These are phyloP conservation scores for Solanum chaucha DNA, from an alignment of 257 asterid genomes.

Conservation along the genomic window DNA sequence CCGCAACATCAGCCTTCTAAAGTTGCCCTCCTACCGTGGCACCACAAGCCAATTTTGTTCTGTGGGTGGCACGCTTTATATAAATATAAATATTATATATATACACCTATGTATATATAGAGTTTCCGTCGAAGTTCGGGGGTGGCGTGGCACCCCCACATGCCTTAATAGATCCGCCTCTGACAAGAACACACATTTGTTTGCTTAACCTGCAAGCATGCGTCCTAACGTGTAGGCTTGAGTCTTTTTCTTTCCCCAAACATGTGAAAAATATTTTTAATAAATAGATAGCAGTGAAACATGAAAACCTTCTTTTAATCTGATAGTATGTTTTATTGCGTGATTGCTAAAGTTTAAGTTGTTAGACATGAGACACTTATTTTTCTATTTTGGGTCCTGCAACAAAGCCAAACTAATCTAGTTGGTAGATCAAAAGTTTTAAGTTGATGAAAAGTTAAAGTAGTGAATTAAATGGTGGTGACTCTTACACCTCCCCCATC, in stretches of 20 bases:
- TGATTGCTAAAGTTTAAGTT: not conserved
- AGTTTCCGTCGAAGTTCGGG: too few species aligned
- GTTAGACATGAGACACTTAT: not conserved
- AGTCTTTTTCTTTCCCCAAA: not conserved
- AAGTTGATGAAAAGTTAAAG: not conserved
- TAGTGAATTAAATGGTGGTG: not conserved
- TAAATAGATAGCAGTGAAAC: not conserved
- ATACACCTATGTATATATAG: too few species aligned
- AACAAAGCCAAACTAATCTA: not conserved
- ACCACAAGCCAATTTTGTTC: too few species aligned
- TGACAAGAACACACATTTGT: not conserved
- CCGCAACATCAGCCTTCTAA: too few species aligned
- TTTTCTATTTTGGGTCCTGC: not conserved
- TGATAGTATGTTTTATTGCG: not conserved
- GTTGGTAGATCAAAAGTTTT: not conserved
- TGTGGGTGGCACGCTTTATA: too few species aligned
- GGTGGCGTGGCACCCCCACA: too few species aligned
- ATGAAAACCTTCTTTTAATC: not conserved
- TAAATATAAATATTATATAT: too few species aligned
- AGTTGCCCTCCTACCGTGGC: too few species aligned
- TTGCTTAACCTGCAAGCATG: not conserved
- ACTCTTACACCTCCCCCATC: not conserved
- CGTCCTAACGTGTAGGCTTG: not conserved
- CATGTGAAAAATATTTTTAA: not conserved
- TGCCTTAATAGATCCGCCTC: too few species aligned